phyloP scores from a whole-genome alignment of 768 basidiomycete genomes.

The Collybiopsis luxurians region DNA sequence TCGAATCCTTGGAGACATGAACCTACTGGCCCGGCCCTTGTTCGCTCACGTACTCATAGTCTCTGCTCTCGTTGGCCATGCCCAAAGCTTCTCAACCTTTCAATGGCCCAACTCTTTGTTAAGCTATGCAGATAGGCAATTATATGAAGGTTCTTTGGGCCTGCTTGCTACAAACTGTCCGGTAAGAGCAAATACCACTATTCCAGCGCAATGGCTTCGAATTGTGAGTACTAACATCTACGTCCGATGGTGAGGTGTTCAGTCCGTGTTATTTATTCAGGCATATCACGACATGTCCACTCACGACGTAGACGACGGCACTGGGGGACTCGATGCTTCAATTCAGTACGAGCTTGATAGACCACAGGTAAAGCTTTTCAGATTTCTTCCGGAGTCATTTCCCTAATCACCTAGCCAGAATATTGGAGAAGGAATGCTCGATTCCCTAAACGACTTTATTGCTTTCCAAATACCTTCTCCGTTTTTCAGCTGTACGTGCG shows the following conservation, averaged over 20 bases:
- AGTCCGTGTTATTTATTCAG: slow-evolving; percentile 7
- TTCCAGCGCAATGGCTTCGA: slow-evolving; percentile 16
- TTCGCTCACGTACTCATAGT: not conserved
- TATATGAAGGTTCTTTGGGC: not conserved
- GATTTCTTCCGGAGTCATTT: too few relatives aligned
- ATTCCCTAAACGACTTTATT: slow-evolving; percentile 41
- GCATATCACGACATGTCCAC: slow-evolving; percentile 19
- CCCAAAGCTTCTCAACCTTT: not conserved
- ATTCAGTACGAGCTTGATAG: slow-evolving; percentile 17
- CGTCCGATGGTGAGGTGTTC: too few relatives aligned
- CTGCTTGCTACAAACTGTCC: not conserved
- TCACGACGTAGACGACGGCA: slow-evolving; percentile 12
- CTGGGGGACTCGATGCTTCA: slow-evolving; percentile 20
- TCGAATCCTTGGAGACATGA: too few relatives aligned
- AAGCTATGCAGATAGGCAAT: not conserved
- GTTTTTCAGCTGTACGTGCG: slow-evolving; percentile 11
- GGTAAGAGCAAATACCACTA: slow-evolving; percentile 6
- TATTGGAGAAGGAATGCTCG: slow-evolving; percentile 43
- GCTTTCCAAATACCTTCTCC: slow-evolving; percentile 16
- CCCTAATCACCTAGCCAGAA: slow-evolving; percentile 28
- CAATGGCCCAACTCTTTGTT: not conserved
- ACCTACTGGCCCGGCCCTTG: not conserved
- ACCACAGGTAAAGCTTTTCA: slow-evolving; percentile 7
- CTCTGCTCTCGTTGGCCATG: not conserved
- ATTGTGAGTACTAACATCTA: slow-evolving; percentile 9